Percentiles rank a stretch among this genome's conserved stretches.
Evolutionary conservation across 2,329 filamentous ascomycete genomes (phyloP).

Genomic region (Fusarium clavum): DNA sequence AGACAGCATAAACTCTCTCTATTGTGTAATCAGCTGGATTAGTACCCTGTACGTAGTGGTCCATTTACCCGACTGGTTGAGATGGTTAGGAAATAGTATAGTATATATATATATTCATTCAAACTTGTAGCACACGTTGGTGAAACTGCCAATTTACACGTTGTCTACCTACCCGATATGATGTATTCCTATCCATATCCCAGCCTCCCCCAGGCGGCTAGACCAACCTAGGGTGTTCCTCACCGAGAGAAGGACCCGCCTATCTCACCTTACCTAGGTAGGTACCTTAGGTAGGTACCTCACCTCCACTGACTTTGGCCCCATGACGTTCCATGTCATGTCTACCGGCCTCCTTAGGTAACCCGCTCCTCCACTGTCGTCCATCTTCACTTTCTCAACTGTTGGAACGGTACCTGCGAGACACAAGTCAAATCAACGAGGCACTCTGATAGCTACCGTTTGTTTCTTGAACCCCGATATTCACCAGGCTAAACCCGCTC

Average conservation of each 20-base stretch:
- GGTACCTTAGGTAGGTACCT: background rate
- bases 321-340: constrained; percentile 40
- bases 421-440: background rate
- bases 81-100: background rate
- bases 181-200: background rate
- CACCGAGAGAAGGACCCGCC: constrained; percentile 12
- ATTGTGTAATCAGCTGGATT: background rate
- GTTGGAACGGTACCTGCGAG: background rate
- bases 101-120: background rate
- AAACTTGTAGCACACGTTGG: background rate
- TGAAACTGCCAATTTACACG: background rate
- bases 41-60: background rate
- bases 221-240: constrained; percentile 14
- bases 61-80: background rate
- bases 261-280: background rate
- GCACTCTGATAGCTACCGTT: background rate
- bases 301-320: constrained; percentile 25
- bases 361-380: constrained; percentile 13
- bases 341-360: background rate
- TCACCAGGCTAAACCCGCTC: background rate
- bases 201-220: background rate
- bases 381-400: constrained; percentile 17
- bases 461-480: background rate
- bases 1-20: background rate
- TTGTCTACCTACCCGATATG: background rate